Evolutionary conservation across 2,329 filamentous ascomycete genomes (phyloP).

Genomic region (Cryphonectria japonica): DNA sequence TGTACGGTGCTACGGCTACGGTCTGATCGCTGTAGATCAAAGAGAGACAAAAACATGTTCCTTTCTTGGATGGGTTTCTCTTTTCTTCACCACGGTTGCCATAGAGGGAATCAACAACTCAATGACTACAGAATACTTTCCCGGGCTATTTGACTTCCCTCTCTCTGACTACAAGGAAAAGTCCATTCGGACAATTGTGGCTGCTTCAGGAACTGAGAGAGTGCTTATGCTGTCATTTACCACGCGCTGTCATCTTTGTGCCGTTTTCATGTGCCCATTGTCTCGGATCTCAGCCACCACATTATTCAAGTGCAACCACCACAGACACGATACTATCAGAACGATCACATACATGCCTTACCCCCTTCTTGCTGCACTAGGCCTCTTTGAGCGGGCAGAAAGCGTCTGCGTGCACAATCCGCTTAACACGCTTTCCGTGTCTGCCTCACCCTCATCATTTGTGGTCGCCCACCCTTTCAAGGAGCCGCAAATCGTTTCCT

Average conservation of each 20-base stretch:
- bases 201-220: background rate
- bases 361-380: background rate
- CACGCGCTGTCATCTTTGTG: background rate
- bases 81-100: background rate
- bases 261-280: background rate
- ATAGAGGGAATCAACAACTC: background rate
- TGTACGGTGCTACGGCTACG: background rate
- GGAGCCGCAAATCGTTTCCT: background rate
- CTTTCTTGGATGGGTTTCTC: background rate
- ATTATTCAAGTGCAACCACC: background rate
- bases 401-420: background rate
- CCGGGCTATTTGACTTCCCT: background rate
- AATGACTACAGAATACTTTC: background rate
- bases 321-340: background rate
- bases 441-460: background rate
- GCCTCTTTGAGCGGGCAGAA: background rate
- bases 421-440: background rate
- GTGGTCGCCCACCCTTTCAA: background rate
- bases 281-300: background rate
- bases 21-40: background rate
- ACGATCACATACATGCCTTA: background rate
- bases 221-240: constrained; percentile 1
- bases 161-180: background rate
- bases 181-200: background rate
- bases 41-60: background rate